Conservation (phyloP, 768 basidiomycete species). For the Trametes coccinea region DNA sequence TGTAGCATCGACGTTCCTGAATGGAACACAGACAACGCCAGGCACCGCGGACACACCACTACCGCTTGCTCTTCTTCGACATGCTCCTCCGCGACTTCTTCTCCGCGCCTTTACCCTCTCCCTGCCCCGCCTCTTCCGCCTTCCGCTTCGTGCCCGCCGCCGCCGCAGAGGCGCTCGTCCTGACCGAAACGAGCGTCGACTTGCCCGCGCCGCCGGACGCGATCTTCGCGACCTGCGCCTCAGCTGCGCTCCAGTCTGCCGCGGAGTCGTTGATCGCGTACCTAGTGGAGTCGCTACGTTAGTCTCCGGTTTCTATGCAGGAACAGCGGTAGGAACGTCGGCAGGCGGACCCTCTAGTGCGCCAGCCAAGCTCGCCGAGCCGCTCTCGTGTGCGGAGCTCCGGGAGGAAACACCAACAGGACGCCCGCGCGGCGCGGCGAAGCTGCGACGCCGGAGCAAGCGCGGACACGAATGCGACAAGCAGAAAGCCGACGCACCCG, state of each 20-base stretch:
- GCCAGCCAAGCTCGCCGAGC: background rate
- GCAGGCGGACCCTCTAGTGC: background rate
- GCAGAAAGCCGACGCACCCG: background rate
- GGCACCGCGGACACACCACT: background rate
- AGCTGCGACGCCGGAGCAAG: too few relatives aligned
- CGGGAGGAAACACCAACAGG: too few relatives aligned
- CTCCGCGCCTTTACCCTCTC: conserved; percentile 32
- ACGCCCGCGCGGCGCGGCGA: too few relatives aligned
- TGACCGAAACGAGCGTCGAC: conserved; percentile 79
- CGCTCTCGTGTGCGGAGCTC: too few relatives aligned
- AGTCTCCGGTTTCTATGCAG: background rate
- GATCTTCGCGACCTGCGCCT: conserved; percentile 64
- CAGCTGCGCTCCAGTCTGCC: conserved; percentile 75
- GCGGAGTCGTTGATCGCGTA: conserved; percentile 72
- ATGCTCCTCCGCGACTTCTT: conserved; percentile 48
- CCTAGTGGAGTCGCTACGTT: conserved; percentile 36
- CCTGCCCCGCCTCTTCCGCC: conserved; percentile 41
- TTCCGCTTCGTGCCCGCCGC: conserved; percentile 60
- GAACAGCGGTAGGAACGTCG: too few relatives aligned
- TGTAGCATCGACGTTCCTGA: background rate
- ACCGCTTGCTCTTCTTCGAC: conserved; percentile 44
- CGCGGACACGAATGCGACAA: background rate
- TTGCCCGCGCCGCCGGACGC: conserved; percentile 44
- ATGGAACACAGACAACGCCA: background rate
- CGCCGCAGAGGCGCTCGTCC: conserved; percentile 37